phyloP scores from a whole-genome alignment of 2,329 filamentous ascomycete genomes.

The Xylaria multiplex region DNA sequence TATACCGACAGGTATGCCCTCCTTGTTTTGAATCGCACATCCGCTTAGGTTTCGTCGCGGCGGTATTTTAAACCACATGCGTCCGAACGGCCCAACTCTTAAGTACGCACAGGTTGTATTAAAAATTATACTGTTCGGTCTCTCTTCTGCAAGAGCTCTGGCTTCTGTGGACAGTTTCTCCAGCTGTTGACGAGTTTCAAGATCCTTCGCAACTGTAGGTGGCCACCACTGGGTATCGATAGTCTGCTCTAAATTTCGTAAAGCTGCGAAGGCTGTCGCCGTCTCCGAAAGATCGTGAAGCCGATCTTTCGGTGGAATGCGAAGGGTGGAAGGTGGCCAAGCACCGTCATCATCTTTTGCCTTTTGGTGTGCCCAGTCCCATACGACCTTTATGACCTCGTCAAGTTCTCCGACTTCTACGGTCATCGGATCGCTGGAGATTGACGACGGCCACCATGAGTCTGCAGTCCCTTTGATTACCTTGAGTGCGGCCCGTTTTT shows the following conservation, averaged over 20 bases:
- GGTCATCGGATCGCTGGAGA: constrained; percentile 1
- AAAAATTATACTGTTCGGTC: constrained; percentile 20
- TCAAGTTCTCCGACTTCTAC: constrained; percentile 5
- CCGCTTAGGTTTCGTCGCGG: constrained; percentile 19
- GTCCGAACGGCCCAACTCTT: constrained; percentile 12
- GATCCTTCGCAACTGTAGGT: constrained; percentile 6
- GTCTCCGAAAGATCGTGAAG: constrained; percentile 20
- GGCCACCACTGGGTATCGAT: constrained; percentile 21
- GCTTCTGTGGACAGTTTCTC: constrained; percentile 12
- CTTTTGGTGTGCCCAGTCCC: constrained; percentile 14
- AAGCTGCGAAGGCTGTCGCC: constrained; percentile 14
- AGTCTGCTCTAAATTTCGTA: constrained; percentile 23
- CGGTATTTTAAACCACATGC: constrained; percentile 15
- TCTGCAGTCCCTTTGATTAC: constrained; percentile 6
- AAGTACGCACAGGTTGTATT: constrained; percentile 17
- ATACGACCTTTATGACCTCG: constrained; percentile 7
- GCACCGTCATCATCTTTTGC: neutral
- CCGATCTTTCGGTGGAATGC: constrained; percentile 6
- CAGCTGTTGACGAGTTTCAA: constrained; percentile 1
- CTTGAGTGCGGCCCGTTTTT: constrained; percentile 14
- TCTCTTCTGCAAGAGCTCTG: constrained; percentile 4
- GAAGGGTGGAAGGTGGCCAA: constrained; percentile 18
- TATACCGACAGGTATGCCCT: constrained; percentile 14
- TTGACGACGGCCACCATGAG: constrained; percentile 15
- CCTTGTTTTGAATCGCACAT: neutral